phyloP scores from a whole-genome alignment of 139 green algal genomes.

The Micractinium conductrix region DNA sequence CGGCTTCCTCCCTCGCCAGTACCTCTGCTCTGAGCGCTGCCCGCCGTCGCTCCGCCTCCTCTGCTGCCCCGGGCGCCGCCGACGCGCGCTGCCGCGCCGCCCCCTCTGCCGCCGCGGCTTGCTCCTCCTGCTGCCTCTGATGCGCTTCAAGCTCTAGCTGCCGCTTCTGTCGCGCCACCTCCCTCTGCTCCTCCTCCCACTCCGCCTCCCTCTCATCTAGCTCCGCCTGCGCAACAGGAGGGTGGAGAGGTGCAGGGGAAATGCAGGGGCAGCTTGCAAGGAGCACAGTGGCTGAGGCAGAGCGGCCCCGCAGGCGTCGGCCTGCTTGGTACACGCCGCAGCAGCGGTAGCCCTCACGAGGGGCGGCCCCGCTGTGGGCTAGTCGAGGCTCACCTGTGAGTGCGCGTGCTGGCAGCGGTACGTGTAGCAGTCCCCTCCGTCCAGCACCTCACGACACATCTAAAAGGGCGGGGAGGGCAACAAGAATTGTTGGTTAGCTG shows the following conservation, averaged over 20 bases:
- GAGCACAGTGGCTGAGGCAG: too few species aligned
- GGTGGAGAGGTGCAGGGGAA: background rate
- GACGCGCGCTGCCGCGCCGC: background rate
- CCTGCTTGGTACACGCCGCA: background rate
- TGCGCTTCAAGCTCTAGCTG: background rate
- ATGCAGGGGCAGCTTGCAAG: background rate
- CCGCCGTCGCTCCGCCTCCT: background rate
- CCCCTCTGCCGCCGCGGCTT: background rate
- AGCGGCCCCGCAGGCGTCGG: background rate
- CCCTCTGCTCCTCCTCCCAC: background rate
- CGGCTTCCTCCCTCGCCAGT: conserved; percentile 14
- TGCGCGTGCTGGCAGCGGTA: conserved; percentile 14
- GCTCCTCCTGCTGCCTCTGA: background rate
- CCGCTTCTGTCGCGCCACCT: background rate
- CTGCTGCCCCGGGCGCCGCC: background rate
- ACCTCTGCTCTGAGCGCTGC: background rate
- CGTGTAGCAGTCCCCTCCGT: background rate
- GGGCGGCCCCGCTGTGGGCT: too few species aligned
- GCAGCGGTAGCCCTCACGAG: too few species aligned
- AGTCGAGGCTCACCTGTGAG: background rate
- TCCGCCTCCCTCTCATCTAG: background rate
- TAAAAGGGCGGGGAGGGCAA: background rate
- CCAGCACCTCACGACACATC: background rate
- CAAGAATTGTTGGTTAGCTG: too few species aligned
- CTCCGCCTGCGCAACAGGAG: background rate